Evolutionary conservation across 306 rosid genomes (phyloP).

Genomic region (Castanea crenata): DNA sequence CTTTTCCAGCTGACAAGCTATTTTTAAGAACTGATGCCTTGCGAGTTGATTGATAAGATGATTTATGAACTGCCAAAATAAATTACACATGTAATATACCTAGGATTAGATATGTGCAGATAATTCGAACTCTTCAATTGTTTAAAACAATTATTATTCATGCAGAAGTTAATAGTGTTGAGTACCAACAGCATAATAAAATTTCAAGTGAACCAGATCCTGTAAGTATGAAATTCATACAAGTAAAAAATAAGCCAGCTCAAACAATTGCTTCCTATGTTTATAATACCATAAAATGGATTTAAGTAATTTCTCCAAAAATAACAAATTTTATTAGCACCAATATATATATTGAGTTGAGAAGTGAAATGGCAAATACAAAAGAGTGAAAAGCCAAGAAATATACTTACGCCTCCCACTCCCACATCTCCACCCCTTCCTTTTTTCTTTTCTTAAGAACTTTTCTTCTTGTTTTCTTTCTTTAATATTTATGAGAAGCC

Average conservation of each 20-base stretch:
- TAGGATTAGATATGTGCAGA: background rate
- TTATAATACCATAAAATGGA: background rate
- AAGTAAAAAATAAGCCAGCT: background rate
- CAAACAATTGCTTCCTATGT: background rate
- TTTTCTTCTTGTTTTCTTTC: background rate
- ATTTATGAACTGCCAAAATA: slow-evolving; percentile 78
- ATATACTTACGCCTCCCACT: background rate
- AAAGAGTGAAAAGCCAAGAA: background rate
- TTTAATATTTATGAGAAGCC: background rate
- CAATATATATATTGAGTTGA: background rate
- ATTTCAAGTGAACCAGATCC: background rate
- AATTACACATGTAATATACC: slow-evolving; percentile 10
- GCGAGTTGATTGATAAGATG: slow-evolving; percentile 95
- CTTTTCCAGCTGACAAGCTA: slow-evolving; percentile 95
- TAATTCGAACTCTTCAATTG: background rate
- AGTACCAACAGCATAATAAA: background rate
- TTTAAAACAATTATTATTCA: background rate
- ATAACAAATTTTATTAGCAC: background rate
- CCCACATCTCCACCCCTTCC: background rate
- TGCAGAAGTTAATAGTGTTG: background rate
- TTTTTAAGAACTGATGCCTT: slow-evolving; percentile 86
- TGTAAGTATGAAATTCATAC: background rate
- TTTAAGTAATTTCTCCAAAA: background rate
- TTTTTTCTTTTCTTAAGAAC: background rate
- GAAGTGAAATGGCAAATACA: no score